These are phyloP conservation scores for Ambrosiella beaveri DNA, from an alignment of 2,329 filamentous ascomycete genomes.

Conservation along the genomic window DNA sequence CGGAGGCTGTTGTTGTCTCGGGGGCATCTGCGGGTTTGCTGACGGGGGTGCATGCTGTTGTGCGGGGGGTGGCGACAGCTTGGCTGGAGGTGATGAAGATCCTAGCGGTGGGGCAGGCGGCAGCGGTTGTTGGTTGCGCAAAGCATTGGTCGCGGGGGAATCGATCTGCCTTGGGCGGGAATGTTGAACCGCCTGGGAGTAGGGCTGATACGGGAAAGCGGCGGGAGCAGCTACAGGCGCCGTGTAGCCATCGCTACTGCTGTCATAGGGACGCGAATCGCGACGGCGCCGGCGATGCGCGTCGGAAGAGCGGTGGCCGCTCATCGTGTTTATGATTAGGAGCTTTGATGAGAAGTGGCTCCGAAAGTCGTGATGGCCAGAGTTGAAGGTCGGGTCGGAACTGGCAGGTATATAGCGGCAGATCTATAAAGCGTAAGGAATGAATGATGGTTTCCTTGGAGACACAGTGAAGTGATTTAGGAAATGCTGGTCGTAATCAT, in stretches of 20 bases:
- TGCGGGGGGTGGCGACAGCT: not conserved
- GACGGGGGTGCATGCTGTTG: not conserved
- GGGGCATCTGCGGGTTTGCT: not conserved
- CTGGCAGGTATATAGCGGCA: not conserved
- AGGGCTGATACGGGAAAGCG: constrained; percentile 1
- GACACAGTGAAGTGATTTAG: not conserved
- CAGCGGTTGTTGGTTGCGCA: constrained; percentile 11
- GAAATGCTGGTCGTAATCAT: not conserved
- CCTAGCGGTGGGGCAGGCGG: constrained; percentile 10
- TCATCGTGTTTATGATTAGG: constrained; percentile 1
- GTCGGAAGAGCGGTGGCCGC: constrained; percentile 6
- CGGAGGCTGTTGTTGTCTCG: constrained; percentile 9
- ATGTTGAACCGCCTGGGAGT: constrained; percentile 1
- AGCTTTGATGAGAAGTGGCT: not conserved
- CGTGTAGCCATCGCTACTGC: not conserved
- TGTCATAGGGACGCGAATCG: constrained; percentile 1
- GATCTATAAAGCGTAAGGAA: not conserved
- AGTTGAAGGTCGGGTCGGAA: not conserved
- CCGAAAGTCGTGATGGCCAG: not conserved
- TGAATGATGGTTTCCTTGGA: not conserved
- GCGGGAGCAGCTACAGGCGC: not conserved
- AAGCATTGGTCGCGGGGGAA: not conserved
- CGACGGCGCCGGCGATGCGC: constrained; percentile 4
- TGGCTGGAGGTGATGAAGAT: constrained; percentile 9
- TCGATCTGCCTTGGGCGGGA: not conserved